A percentile compares a stretch with the other conserved stretches of the same genome.
Conservation (phyloP, 257 asterid genomes). For the Fraxinus quadrangulata region DNA sequence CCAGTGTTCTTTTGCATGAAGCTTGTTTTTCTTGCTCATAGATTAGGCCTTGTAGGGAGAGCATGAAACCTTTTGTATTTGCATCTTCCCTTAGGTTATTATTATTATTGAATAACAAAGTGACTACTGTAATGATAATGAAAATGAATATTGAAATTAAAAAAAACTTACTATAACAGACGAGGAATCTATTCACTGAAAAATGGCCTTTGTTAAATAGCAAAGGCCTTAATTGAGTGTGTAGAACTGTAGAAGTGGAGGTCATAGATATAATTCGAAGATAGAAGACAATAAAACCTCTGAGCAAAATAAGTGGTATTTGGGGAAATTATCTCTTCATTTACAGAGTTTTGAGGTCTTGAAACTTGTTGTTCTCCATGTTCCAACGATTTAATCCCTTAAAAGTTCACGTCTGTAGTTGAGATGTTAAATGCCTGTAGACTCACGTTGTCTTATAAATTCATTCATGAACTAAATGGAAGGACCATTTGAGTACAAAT, state of each 20-base stretch:
- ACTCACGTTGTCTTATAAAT: background rate
- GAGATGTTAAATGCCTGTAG: background rate
- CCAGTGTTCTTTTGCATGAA: slow-evolving; percentile 2
- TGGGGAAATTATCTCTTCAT: background rate
- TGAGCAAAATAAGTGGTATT: background rate
- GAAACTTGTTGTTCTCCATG: background rate
- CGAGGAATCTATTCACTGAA: background rate
- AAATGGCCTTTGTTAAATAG: background rate
- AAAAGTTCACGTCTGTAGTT: background rate
- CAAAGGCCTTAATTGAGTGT: background rate
- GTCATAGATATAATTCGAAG: background rate
- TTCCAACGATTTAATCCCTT: background rate
- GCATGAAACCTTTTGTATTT: background rate
- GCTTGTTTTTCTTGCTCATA: background rate
- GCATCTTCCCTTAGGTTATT: slow-evolving; percentile 5
- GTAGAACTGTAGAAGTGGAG: background rate
- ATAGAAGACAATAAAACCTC: background rate
- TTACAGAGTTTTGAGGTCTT: background rate
- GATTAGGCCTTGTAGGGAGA: background rate
- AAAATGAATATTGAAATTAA: background rate
- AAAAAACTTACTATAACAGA: background rate
- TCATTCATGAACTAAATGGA: slow-evolving; percentile 12
- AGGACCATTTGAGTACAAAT: background rate
- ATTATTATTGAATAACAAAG: background rate
- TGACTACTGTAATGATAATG: background rate